Percentiles rank a stretch among this genome's conserved stretches.
These are phyloP conservation scores for Pyrenopolyporus hunteri DNA, from an alignment of 495 filamentous ascomycete genomes.

Conservation along the genomic window DNA sequence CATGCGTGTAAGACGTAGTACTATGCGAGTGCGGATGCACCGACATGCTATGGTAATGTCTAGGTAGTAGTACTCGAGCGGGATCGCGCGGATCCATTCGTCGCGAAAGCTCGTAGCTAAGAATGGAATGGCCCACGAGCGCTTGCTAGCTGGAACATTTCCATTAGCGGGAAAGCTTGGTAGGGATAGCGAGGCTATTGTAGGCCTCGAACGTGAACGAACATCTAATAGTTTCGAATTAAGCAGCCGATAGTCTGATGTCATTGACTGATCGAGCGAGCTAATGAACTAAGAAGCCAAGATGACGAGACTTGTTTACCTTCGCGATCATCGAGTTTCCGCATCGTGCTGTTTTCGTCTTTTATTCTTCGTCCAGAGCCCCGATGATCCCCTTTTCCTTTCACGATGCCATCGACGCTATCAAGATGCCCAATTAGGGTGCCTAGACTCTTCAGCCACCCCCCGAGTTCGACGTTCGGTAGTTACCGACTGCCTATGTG, in stretches of 20 bases:
- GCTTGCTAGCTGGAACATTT: slow-evolving; percentile 3
- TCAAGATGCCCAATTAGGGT: too few species aligned
- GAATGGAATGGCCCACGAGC: slow-evolving; percentile 11
- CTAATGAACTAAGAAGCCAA: slow-evolving; percentile 16
- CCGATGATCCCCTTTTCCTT: neutral
- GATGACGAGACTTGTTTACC: neutral
- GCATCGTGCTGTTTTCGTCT: slow-evolving; percentile 25
- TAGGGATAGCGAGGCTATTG: slow-evolving; percentile 14
- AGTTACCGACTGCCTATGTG: slow-evolving; percentile 7
- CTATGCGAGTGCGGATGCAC: slow-evolving; percentile 1
- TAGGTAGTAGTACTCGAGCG: slow-evolving; percentile 20
- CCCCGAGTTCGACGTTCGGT: too few species aligned
- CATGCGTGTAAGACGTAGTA: neutral
- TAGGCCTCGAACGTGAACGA: slow-evolving; percentile 17
- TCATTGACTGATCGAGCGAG: slow-evolving; percentile 24
- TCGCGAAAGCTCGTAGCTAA: slow-evolving; percentile 12
- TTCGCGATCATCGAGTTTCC: neutral
- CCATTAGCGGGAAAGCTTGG: slow-evolving; percentile 15
- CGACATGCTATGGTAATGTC: too few species aligned
- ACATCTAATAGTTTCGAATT: slow-evolving; percentile 14
- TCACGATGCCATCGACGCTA: too few species aligned
- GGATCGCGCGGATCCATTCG: slow-evolving; percentile 5
- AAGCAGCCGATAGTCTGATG: slow-evolving; percentile 35
- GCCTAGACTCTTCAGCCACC: too few species aligned
- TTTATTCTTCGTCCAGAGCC: neutral